Base-by-base conservation (phyloP, 805 yeast species). In the Ogataea haglerorum region DNA sequence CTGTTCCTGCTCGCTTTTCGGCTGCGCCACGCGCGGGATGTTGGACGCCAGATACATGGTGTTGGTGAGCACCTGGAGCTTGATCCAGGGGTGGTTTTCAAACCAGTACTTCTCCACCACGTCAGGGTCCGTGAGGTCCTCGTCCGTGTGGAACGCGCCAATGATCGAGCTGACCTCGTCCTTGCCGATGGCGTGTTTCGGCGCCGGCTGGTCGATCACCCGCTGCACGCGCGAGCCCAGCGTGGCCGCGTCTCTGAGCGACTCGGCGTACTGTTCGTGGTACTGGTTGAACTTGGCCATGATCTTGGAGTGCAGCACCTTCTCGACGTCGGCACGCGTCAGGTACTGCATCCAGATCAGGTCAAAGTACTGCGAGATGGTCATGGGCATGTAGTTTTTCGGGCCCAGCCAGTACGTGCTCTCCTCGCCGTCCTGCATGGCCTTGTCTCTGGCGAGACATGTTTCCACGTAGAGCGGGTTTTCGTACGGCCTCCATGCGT, bases 381-480 rank as follows among this genome's bases (percentile, higher is more conserved):
- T 53, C 78, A 76, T 72, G 2, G 81, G 80, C 47, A 53, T 59
- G 54, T 64, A 70, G 30, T 65, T 56, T 36, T 60, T 60, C 10
- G 79, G 79, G 0, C 82, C 82, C 48, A 58, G 68, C 78, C 77
- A 76, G 57, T 68, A 63, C 41, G 64, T 61, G 10, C 73, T 70
- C 10, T 52, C 56, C 34, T 58, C 67, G 23, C 72, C 76, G 30
- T 58, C 60, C 43, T 57, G 62, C 27, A 51, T 48, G 19, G 74
- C 53, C 35, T 26, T 30, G 30, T 39, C 45, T 23, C 50, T 43
- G 6, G 63, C 63, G 17, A 56, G 34, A 16, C 45, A 43, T 12
- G 56, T 50, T 41, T 60, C 65, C 12, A 58, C 47, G 30, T 49
- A 58, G 13, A 54, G 45, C 14, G 65, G 64, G 36, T 60, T 59